These are phyloP conservation scores for Primulina huaijiensis DNA, from an alignment of 257 asterid genomes.

Conservation along the genomic window DNA sequence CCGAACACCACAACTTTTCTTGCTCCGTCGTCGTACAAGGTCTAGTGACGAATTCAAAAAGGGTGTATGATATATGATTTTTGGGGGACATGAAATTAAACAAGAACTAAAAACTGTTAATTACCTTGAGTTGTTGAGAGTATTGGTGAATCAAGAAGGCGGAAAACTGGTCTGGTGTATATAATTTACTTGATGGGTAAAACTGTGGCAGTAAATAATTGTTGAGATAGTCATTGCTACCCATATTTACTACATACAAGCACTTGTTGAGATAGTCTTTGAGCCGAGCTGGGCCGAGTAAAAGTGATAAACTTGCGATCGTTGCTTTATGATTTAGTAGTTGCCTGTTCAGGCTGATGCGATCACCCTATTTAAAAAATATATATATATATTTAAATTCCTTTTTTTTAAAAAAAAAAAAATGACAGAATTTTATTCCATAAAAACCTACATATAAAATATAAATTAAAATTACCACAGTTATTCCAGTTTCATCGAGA, in stretches of 20 bases:
- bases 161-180: slow-evolving; percentile 41
- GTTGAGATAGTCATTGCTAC: slow-evolving; percentile 63
- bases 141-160: slow-evolving; percentile 22
- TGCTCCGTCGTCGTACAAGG: slow-evolving; percentile 41
- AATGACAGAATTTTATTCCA: no score
- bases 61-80: no score
- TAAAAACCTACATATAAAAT: no score
- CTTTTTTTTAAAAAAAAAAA: no score
- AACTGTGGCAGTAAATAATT: slow-evolving; percentile 36
- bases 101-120: neutral
- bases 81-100: no score
- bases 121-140: slow-evolving; percentile 32
- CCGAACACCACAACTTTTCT: slow-evolving; percentile 54
- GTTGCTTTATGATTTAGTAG: slow-evolving; percentile 31
- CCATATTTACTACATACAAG: slow-evolving; percentile 45
- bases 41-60: slow-evolving; percentile 22
- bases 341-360: slow-evolving; percentile 32
- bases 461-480: slow-evolving; percentile 22
- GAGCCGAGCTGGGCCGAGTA: slow-evolving; percentile 7
- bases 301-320: neutral
- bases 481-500: slow-evolving; percentile 36
- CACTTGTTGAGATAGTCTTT: slow-evolving; percentile 35
- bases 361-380: slow-evolving; percentile 31
- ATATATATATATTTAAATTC: no score
- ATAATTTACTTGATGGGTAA: slow-evolving; percentile 21